A percentile compares a stretch with the other conserved stretches of the same genome.
Conservation (phyloP, 2,329 filamentous ascomycete species). For the Trichoderma atroviride region DNA sequence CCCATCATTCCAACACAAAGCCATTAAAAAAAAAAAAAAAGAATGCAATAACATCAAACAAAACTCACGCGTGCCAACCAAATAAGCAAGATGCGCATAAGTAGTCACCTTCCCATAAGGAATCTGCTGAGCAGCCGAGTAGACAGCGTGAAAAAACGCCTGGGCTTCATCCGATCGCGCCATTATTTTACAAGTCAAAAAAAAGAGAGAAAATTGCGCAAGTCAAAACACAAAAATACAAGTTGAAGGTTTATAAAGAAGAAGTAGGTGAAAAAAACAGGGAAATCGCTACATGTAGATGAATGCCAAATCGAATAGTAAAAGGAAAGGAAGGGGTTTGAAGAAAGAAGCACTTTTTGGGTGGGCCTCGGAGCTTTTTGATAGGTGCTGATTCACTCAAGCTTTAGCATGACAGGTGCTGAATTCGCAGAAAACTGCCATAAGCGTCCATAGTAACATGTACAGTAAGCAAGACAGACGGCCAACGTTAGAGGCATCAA, state of each 20-base stretch:
- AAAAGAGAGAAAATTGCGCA: neutral
- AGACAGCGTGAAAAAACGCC: conserved; percentile 77
- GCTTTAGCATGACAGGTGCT: neutral
- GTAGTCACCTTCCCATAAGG: conserved; percentile 81
- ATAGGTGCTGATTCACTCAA: neutral
- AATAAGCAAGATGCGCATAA: conserved; percentile 78
- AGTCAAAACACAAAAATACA: neutral
- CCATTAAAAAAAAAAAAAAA: too few species aligned
- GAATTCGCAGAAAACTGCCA: neutral
- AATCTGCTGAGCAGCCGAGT: conserved; percentile 82
- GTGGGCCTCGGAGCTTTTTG: neutral
- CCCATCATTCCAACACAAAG: neutral
- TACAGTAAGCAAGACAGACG: neutral
- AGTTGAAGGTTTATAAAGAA: neutral
- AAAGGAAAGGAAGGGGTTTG: neutral
- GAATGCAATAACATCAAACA: too few species aligned
- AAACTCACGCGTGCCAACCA: conserved; percentile 71
- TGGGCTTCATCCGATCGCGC: conserved; percentile 72
- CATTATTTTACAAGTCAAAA: conserved; percentile 45
- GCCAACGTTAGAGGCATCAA: neutral
- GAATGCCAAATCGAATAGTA: neutral
- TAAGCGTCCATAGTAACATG: neutral
- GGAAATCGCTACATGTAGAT: neutral
- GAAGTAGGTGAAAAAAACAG: neutral
- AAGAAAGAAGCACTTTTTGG: neutral